phyloP scores from a whole-genome alignment of 306 rosid species.

The Phaseolus lunatus region DNA sequence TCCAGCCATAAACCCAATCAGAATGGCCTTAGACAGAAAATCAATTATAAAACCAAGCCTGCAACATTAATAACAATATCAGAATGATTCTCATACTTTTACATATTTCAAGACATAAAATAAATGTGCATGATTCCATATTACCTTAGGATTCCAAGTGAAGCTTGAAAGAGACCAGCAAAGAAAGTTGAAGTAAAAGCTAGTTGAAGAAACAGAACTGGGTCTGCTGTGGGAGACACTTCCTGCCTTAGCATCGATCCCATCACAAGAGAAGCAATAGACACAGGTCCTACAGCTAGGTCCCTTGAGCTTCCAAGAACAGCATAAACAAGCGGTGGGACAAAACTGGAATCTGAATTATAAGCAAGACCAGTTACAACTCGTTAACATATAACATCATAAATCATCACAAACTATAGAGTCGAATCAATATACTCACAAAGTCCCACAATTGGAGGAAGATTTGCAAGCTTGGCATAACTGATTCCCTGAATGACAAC shows the following conservation, averaged over 20 bases:
- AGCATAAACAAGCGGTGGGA: constrained; percentile 93
- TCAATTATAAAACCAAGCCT: constrained; percentile 96
- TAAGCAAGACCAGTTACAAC: not conserved
- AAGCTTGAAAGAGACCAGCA: constrained; percentile 89
- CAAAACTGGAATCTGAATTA: constrained; percentile 93
- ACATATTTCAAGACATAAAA: not conserved
- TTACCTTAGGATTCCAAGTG: constrained; percentile 87
- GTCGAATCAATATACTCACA: constrained; percentile 60
- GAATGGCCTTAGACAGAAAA: constrained; percentile 88
- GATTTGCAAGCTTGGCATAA: constrained; percentile 91
- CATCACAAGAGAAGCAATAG: constrained; percentile 89
- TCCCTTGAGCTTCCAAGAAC: constrained; percentile 95
- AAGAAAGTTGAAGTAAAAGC: constrained; percentile 89
- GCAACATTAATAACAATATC: constrained; percentile 28
- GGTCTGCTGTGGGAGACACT: constrained; percentile 77
- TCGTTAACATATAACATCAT: not conserved
- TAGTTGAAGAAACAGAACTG: constrained; percentile 75
- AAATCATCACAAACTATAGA: not conserved
- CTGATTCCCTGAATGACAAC: constrained; percentile 78
- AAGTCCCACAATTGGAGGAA: constrained; percentile 95
- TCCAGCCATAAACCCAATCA: constrained; percentile 96
- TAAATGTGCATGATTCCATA: not conserved
- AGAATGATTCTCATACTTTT: not conserved
- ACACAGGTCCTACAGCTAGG: constrained; percentile 97
- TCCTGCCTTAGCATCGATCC: constrained; percentile 88